These are phyloP conservation scores for Juncus inflexus DNA, from an alignment of 176 grass and related monocot species.

Conservation along the genomic window DNA sequence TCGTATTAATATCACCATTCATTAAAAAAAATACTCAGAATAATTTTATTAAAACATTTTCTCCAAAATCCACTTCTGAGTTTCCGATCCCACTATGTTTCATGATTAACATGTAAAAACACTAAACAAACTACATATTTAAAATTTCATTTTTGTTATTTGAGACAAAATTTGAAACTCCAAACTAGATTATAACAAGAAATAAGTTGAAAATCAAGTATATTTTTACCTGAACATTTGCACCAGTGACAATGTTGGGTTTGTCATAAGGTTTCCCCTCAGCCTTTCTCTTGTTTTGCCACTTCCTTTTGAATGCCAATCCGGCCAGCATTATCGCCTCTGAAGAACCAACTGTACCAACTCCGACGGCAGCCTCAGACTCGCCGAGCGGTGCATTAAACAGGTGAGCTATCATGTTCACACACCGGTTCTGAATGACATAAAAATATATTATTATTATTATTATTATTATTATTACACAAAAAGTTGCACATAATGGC, in stretches of 20 bases:
- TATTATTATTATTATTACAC: no score
- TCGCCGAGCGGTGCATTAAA: constrained; percentile 88
- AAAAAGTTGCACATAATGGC: no score
- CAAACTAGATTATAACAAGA: no score
- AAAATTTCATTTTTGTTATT: no score
- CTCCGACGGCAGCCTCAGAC: constrained; percentile 77
- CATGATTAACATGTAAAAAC: no score
- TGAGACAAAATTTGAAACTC: no score
- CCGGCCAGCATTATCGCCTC: constrained; percentile 99
- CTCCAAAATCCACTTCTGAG: no score
- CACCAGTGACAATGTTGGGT: constrained; percentile 97
- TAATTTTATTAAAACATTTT: no score
- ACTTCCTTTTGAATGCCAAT: constrained; percentile 85
- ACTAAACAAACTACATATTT: no score
- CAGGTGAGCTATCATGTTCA: constrained; percentile 95
- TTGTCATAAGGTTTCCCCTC: constrained; percentile 93
- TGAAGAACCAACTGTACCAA: constrained; percentile 91
- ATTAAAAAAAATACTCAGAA: background rate
- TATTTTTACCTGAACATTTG: constrained; percentile 72
- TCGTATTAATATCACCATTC: background rate
- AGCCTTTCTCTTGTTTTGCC: constrained; percentile 88
- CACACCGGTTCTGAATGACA: constrained; percentile 71
- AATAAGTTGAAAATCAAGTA: no score
- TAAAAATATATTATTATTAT: no score
- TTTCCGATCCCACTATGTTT: no score